Conservation (phyloP, 108 stramenopile species). For the Aurantiochytrium sp. region DNA sequence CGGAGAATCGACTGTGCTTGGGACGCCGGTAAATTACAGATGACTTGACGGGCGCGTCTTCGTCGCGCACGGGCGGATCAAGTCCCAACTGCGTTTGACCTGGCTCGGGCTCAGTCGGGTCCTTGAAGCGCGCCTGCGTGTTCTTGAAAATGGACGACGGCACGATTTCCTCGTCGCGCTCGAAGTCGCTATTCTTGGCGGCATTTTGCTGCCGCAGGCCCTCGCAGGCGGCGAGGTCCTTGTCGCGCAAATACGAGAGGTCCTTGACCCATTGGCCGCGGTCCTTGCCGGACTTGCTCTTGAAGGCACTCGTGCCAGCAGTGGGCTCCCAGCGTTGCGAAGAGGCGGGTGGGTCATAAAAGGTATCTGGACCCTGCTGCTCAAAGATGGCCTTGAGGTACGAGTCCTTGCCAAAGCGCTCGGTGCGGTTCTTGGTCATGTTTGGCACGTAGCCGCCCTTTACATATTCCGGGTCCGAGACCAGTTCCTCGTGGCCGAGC, state of each 20-base stretch:
- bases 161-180: neutral
- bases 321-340: neutral
- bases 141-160: neutral
- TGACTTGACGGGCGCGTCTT: neutral
- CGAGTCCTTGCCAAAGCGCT: slow-evolving; percentile 25
- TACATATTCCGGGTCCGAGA: too few species aligned
- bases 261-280: neutral
- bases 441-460: neutral
- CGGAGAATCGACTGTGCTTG: neutral
- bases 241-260: neutral
- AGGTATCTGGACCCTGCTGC: neutral
- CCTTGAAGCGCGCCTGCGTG: neutral
- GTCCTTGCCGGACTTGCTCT: neutral
- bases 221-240: neutral
- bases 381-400: neutral
- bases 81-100: neutral
- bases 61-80: neutral
- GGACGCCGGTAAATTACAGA: neutral
- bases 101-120: neutral
- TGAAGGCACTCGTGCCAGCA: neutral
- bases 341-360: neutral
- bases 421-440: neutral
- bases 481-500: neutral
- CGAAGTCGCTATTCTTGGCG: neutral
- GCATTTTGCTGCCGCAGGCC: neutral